Percentiles rank a stretch among this genome's conserved stretches.
phyloP scores from a whole-genome alignment of 495 filamentous ascomycete species.

The Echria macrotheca region DNA sequence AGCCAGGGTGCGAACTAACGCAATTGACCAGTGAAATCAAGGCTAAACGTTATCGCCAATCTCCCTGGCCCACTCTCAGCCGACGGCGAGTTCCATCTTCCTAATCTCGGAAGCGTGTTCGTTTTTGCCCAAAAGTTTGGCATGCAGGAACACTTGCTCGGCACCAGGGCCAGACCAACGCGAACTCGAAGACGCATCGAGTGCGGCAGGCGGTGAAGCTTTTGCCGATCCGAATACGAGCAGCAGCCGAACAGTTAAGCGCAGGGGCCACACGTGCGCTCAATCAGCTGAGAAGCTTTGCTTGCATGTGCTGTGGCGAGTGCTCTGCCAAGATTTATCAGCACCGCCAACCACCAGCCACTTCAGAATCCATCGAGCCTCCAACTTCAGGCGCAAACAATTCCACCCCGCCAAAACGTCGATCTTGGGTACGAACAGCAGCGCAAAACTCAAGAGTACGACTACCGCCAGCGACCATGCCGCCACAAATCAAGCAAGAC shows the following conservation, averaged over 20 bases:
- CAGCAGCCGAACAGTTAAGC: background rate
- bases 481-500: slow-evolving; percentile 83
- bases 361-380: too few relatives aligned
- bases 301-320: background rate
- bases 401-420: too few relatives aligned
- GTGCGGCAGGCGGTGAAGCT: slow-evolving; percentile 6
- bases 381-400: background rate
- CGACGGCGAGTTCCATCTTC: too few relatives aligned
- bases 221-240: slow-evolving; percentile 9
- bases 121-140: slow-evolving; percentile 4
- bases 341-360: too few relatives aligned
- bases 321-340: slow-evolving; percentile 10
- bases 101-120: slow-evolving; percentile 8
- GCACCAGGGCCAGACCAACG: background rate
- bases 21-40: too few relatives aligned
- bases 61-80: too few relatives aligned
- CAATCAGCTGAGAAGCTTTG: background rate
- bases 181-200: slow-evolving; percentile 1
- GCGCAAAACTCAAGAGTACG: too few relatives aligned
- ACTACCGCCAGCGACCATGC: too few relatives aligned
- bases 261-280: background rate
- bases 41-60: too few relatives aligned
- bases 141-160: too few relatives aligned
- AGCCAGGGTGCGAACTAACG: background rate
- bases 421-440: too few relatives aligned